These are phyloP conservation scores for Penicillium atrosanguineum DNA, from an alignment of 495 filamentous ascomycete genomes.

Conservation along the genomic window DNA sequence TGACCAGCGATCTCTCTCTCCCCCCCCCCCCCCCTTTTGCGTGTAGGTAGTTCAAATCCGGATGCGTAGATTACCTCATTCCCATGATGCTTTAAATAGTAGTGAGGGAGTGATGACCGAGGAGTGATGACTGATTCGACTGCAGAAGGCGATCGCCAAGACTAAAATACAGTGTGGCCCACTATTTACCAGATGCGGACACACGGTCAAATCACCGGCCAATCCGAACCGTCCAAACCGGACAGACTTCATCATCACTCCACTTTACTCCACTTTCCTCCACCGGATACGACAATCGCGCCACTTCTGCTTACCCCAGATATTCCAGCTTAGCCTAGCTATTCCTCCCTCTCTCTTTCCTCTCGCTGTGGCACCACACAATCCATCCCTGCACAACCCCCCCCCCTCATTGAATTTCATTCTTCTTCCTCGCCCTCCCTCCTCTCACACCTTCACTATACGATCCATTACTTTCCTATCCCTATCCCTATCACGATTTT, in stretches of 20 bases:
- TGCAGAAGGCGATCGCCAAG: no score
- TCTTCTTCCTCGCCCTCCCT: not conserved
- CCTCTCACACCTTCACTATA: not conserved
- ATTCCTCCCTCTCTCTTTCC: not conserved
- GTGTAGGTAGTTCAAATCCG: no score
- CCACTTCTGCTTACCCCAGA: slow-evolving; percentile 3
- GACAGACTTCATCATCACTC: not conserved
- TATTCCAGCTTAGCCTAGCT: not conserved
- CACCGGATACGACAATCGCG: slow-evolving; percentile 1
- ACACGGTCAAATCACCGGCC: not conserved
- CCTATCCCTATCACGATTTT: slow-evolving; percentile 3
- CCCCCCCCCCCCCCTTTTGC: no score
- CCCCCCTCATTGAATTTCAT: not conserved
- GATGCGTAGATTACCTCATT: no score
- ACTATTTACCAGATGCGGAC: not conserved
- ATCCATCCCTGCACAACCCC: no score
- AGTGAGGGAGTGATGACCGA: no score
- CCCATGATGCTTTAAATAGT: no score
- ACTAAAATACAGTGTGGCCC: no score
- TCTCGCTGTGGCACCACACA: not conserved
- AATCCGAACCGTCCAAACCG: not conserved
- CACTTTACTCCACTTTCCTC: not conserved
- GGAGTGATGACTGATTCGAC: no score
- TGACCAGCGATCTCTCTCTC: no score
- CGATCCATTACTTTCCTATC: not conserved